Base-by-base conservation (phyloP, 805 yeast species). In the Pichia pseudocactophila region DNA sequence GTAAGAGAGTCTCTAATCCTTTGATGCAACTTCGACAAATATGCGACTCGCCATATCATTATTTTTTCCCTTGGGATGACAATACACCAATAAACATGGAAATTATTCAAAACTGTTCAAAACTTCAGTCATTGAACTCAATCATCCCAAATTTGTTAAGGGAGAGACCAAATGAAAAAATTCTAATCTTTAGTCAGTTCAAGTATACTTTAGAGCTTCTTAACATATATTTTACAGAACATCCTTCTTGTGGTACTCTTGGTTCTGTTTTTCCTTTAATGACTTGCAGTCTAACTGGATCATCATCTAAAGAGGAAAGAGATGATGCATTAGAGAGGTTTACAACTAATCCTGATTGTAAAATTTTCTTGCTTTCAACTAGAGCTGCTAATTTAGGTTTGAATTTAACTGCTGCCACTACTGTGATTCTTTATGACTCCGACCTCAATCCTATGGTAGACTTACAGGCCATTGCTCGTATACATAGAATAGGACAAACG, bases 371-470 rank as follows among this genome's bases (percentile, higher is more conserved):
- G 40, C 67, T 92, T 12, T 82, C 95, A 12, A 92, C 98, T 0
- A 70, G 97, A 48, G 90, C 97, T 1, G 98, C 97, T 9, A 97
- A 97, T 0, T 70, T 90, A 27, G 98, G 98, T 5, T 76, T 90
- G 34, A 90, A 90, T 55, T 66, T 90, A 42, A 75, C 81, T 0
- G 78, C 82, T 0, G 96, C 97, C 0, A 97, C 92, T 50, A 80
- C 95, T 2, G 97, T 92, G 1, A 75, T 90, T 3, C 54, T 90
- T 10, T 88, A 86, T 56, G 98, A 90, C 55, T 82, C 87, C 43
- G 98, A 90, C 57, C 90, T 97, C 96, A 90, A 90, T 55, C 98
- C 97, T 0, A 97, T 90, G 56, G 94, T 87, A 48, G 97, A 90
- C 62, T 65, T 88, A 39, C 98, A 90, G 59, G 97, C 97, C 0